Evolutionary conservation across 305 asterid species (phyloP).

Genomic region (Solanum hybrid): DNA sequence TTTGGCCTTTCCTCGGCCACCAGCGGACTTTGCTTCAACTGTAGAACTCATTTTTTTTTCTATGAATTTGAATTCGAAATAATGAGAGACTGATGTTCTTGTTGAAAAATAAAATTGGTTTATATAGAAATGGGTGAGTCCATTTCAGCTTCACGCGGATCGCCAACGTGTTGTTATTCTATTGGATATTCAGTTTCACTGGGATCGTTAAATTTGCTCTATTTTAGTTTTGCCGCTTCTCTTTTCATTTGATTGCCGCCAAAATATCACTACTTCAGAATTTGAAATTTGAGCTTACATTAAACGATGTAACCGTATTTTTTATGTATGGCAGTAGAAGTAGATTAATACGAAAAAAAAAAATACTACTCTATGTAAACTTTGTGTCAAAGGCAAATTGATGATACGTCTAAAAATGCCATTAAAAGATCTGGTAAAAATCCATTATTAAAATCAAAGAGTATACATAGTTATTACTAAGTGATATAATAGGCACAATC

Average conservation of each 20-base stretch:
- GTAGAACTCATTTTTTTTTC: conserved; percentile 15
- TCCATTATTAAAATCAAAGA: too few relatives aligned
- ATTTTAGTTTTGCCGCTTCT: background rate
- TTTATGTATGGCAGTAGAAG: background rate
- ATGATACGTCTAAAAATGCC: too few relatives aligned
- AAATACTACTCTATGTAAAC: too few relatives aligned
- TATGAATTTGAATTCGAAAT: background rate
- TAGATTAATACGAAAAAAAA: background rate
- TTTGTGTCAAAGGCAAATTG: too few relatives aligned
- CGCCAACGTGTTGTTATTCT: background rate
- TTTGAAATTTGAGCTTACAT: background rate
- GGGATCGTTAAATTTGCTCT: conserved; percentile 4
- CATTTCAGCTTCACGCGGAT: conserved; percentile 3
- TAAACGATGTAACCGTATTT: background rate
- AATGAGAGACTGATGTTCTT: too few relatives aligned
- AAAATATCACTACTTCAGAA: background rate
- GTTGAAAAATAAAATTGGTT: background rate
- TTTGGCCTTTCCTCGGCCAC: conserved; percentile 44
- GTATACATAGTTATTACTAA: too few relatives aligned
- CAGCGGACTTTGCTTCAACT: conserved; percentile 6
- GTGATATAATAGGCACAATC: too few relatives aligned
- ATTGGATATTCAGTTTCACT: background rate
- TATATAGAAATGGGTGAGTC: background rate
- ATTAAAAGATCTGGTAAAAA: too few relatives aligned
- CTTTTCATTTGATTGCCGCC: background rate